phyloP scores from a whole-genome alignment of 1,139 yeast genomes.

The Petasospora fabianii region DNA sequence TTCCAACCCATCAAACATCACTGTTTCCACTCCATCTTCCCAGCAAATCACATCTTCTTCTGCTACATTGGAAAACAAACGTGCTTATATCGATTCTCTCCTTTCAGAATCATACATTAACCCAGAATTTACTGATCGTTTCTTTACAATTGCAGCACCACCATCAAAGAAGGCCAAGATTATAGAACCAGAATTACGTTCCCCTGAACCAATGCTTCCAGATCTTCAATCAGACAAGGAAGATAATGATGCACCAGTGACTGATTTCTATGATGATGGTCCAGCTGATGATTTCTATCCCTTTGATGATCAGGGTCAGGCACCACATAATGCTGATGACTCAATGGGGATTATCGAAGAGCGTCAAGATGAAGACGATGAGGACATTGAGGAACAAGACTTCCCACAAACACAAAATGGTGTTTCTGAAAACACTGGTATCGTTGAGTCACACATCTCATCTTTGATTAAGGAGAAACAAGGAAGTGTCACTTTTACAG shows the following conservation, averaged over 20 bases:
- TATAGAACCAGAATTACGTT: slow-evolving; percentile 17
- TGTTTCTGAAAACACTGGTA: slow-evolving; percentile 46
- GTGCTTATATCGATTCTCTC: slow-evolving; percentile 5
- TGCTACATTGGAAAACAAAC: slow-evolving; percentile 5
- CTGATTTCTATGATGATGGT: slow-evolving; percentile 15
- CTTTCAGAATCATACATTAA: slow-evolving; percentile 10
- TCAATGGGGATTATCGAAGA: slow-evolving; percentile 8
- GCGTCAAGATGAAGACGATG: slow-evolving; percentile 17
- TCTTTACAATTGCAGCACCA: slow-evolving; percentile 15
- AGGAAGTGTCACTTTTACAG: slow-evolving; percentile 34
- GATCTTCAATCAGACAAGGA: slow-evolving; percentile 23
- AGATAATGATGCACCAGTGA: too few species aligned
- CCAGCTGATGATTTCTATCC: slow-evolving; percentile 14
- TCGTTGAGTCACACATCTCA: slow-evolving; percentile 44
- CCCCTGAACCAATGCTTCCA: slow-evolving; percentile 19
- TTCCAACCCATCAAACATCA: slow-evolving; percentile 13
- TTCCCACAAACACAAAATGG: slow-evolving; percentile 19
- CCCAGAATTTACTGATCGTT: slow-evolving; percentile 16
- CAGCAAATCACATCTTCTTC: background rate
- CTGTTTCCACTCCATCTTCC: background rate
- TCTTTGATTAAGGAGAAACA: slow-evolving; percentile 9
- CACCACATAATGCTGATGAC: slow-evolving; percentile 13
- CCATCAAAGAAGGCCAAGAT: slow-evolving; percentile 20
- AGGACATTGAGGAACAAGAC: slow-evolving; percentile 4
- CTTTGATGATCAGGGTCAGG: slow-evolving; percentile 4